Evolutionary conservation across 2,329 filamentous ascomycete genomes (phyloP), one percentile per base, ranked within the genome.

Genomic region (Fusarium sp.): DNA sequence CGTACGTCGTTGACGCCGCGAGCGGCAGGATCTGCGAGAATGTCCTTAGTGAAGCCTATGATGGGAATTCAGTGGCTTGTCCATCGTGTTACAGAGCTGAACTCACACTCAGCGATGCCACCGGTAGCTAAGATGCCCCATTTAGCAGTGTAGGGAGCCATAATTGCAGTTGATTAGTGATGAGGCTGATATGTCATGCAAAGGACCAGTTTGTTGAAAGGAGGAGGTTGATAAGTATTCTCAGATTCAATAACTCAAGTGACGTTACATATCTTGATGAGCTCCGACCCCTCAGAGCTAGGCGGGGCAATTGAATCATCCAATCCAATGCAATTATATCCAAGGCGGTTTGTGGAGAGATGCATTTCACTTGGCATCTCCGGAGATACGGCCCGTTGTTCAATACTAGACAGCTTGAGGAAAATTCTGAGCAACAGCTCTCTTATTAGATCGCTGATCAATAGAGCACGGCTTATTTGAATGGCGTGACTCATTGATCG

Each of bases 1-100:
- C 88, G 88, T 71, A 97, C 86, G 76, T 97, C 93, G 66, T 85
- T 84, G 59, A 93, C 92, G 56, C 88, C 88, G 74, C 95, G 92
- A 53, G 86, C 85, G 44, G 87, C 85, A 22, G 95, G 92, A 81
- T 95, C 91, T 68, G 89, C 88, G 73, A 95, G 90, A 56, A 97
- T 88, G 79, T 97, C 95, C 82, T 91, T 91, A 77, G 91, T 89
- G 84, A 96, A 94, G 71, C 83, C 88, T 90, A 72, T 47, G 44
- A 38, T 50, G 30, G n/a, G 38, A 39, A 39, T 60, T 56, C 42
- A 58, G 35, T 20, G 36, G 16, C 22, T n/a, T 36, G 26, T 45
- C 20, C 36, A 35, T 16, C 26, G 9, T 38, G 44, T 22, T n/a
- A 28, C 33, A n/a, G 28, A 31, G 30, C 28, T 33, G 47, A 9